A percentile compares a stretch with the other conserved stretches of the same genome.
Evolutionary conservation across 176 grass and related monocot species (phyloP).

Genomic region (Olyra latifolia): DNA sequence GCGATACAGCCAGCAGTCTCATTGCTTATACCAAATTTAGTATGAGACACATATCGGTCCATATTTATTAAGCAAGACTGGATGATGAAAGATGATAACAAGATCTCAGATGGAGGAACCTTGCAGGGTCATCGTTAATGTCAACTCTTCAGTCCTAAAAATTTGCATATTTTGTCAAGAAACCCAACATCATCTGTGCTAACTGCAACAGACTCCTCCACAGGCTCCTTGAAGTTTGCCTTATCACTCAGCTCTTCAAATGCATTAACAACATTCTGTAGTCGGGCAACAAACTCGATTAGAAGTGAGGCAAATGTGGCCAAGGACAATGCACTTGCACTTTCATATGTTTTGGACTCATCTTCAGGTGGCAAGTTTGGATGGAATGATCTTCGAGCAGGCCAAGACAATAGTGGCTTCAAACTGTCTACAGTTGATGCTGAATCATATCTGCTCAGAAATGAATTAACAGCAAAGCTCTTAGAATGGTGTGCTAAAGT

Average conservation of each 20-base stretch:
- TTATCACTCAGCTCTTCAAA: conserved; percentile 82
- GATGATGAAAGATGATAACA: conserved; percentile 34
- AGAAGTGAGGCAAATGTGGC: conserved; percentile 90
- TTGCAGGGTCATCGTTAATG: conserved; percentile 13
- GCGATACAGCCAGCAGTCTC: conserved; percentile 7
- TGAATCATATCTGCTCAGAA: conserved; percentile 60
- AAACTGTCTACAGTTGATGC: conserved; percentile 45
- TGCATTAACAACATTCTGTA: conserved; percentile 92
- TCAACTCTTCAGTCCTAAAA: conserved; percentile 52
- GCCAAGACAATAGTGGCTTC: conserved; percentile 55
- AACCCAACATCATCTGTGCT: conserved; percentile 24
- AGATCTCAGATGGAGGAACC: conserved; percentile 14
- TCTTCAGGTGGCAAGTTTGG: conserved; percentile 46
- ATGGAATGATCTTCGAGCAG: conserved; percentile 69
- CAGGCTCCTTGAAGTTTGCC: conserved; percentile 72
- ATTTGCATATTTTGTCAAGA: conserved; percentile 44
- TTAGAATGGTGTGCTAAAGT: conserved; percentile 45
- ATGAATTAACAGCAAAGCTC: conserved; percentile 52
- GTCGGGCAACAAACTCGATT: conserved; percentile 89
- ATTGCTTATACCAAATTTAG: conserved; percentile 21
- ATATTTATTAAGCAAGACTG: conserved; percentile 20
- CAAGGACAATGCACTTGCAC: conserved; percentile 91
- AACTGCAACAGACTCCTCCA: conserved; percentile 55
- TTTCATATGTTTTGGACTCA: conserved; percentile 77
- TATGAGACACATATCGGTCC: conserved; percentile 29